Evolutionary conservation across 129 eudicot genomes (phyloP).

Genomic region (Artemisia tridentata): DNA sequence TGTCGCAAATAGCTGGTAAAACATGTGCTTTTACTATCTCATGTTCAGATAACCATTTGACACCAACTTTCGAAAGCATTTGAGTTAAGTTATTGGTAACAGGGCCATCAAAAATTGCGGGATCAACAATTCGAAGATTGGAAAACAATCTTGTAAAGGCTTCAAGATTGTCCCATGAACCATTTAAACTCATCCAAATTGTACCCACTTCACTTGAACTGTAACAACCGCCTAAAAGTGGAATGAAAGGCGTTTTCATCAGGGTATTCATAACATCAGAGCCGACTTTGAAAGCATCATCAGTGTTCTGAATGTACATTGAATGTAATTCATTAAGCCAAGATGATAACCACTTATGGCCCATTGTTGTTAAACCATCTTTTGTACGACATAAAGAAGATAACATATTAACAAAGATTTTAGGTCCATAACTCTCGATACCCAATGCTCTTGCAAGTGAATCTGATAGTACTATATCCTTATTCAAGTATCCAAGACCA

Average conservation of each 20-base stretch:
- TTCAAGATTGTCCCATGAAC: constrained; percentile 28
- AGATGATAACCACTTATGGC: constrained; percentile 68
- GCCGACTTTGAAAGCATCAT: constrained; percentile 31
- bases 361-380: constrained; percentile 64
- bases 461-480: constrained; percentile 64
- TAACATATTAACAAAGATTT: constrained; percentile 47
- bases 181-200: constrained; percentile 71
- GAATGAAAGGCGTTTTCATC: constrained; percentile 64
- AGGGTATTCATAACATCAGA: constrained; percentile 46
- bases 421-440: constrained; percentile 74
- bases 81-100: constrained; percentile 41
- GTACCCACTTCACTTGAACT: constrained; percentile 59
- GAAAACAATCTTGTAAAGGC: constrained; percentile 57
- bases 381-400: constrained; percentile 51
- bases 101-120: constrained; percentile 49
- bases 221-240: constrained; percentile 65
- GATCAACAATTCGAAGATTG: constrained; percentile 61
- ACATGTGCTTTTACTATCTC: constrained; percentile 69
- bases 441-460: constrained; percentile 72
- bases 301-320: constrained; percentile 31
- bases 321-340: constrained; percentile 58
- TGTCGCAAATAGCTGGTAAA: constrained; percentile 60
- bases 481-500: constrained; percentile 79
- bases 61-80: constrained; percentile 70
- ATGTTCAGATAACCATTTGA: constrained; percentile 71